Percentiles rank a stretch among this genome's conserved stretches.
These are phyloP conservation scores for Petunia secreta DNA, from an alignment of 257 asterid species.

Conservation along the genomic window DNA sequence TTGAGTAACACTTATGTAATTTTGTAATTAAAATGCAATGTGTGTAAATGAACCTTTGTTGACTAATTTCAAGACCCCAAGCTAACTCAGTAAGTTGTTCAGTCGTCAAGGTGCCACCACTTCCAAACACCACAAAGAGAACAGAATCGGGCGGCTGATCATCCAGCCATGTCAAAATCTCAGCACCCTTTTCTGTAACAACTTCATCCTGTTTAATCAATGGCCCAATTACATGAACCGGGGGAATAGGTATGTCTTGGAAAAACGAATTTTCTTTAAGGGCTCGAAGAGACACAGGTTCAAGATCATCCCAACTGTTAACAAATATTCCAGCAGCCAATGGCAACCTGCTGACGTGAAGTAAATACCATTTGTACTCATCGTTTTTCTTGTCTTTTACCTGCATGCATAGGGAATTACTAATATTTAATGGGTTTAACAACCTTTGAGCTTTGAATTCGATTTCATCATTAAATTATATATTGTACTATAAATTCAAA, in stretches of 20 bases:
- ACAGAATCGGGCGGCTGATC: conserved; percentile 50
- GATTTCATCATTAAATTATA: no score
- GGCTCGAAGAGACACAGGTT: conserved; percentile 37
- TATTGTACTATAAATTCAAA: no score
- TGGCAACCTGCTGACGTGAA: conserved; percentile 32
- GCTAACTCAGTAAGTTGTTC: conserved; percentile 49
- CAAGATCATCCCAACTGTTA: conserved; percentile 52
- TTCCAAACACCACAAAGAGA: conserved; percentile 44
- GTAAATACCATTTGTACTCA: conserved; percentile 46
- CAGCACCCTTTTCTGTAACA: not conserved
- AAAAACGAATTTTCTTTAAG: conserved; percentile 38
- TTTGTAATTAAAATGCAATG: no score
- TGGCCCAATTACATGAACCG: conserved; percentile 48
- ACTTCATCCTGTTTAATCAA: conserved; percentile 35
- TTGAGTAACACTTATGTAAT: no score
- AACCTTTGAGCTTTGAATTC: no score
- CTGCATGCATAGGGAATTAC: not conserved
- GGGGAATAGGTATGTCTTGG: conserved; percentile 33
- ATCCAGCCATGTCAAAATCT: conserved; percentile 46
- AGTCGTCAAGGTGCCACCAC: conserved; percentile 50
- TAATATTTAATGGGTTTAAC: not conserved
- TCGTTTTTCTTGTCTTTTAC: conserved; percentile 43
- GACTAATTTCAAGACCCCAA: conserved; percentile 47
- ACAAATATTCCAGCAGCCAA: conserved; percentile 40
- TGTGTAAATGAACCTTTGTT: conserved; percentile 41